Base-by-base conservation (phyloP, 1,284 basidiomycete species). In the Sphagnurus paluster region DNA sequence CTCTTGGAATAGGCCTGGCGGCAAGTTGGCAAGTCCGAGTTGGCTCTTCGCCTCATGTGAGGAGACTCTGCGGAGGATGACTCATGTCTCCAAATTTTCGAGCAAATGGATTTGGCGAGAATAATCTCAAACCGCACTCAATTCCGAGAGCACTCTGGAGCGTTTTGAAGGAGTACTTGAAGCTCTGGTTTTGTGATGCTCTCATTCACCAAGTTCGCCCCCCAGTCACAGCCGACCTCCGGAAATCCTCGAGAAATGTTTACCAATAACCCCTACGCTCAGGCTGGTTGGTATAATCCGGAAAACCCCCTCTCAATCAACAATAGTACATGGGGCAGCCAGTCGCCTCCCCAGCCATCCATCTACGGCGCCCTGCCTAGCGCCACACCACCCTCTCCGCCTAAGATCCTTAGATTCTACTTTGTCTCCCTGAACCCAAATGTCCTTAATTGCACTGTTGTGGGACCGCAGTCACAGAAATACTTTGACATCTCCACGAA, bases 241-340 rank as follows among this genome's bases (percentile, higher is more conserved):
- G 21, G 17, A 23, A 21, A 11, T 17, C 28, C 14, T 17, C 21
- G 4, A n/a, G n/a, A 20, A n/a, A 61, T 62, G 60, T 58, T 50
- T 42, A 47, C 43, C 23, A 60, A 50, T 33, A 66, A 66, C 36
- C 64, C 64, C 29, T 66, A 61, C 49, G 60, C 56, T 35, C 63
- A 64, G 52, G 63, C 53, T 20, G 62, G 58, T 6, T 66, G 64
- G 64, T 46, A 41, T 33, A 61, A 60, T 49, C 54, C 59, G 0
- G 46, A 48, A 23, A 58, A 58, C 37, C 50, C 54, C 10, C 40
- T 42, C 24, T 54, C 54, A 7, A 53, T 55, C 17, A 50, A 50
- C 26, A 50, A 52, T 25, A 45, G 41, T 9, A 49, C 50, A 20
- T 57, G 58, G 45, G 51, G 54, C 11, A 32, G 20, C 9, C 43